phyloP scores from a whole-genome alignment of 2,329 filamentous ascomycete species.

The Pestalotiopsis sp. region DNA sequence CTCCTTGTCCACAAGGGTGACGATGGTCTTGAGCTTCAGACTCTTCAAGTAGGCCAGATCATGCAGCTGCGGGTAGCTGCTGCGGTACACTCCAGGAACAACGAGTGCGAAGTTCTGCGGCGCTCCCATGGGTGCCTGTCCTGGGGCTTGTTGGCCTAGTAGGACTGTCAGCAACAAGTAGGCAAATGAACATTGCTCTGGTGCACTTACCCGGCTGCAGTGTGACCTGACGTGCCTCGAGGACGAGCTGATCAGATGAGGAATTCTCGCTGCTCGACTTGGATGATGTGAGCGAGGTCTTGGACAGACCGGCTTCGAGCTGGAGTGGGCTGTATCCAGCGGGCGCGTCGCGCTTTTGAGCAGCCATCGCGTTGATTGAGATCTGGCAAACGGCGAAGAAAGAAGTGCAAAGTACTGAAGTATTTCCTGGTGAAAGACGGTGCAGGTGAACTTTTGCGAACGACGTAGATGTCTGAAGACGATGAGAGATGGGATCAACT shows the following conservation, averaged over 20 bases:
- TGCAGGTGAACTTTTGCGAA: neutral
- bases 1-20: constrained; percentile 69
- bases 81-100: constrained; percentile 75
- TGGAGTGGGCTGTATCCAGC: neutral
- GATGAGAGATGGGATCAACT: constrained; percentile 1
- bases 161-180: neutral
- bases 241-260: neutral
- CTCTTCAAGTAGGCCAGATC: constrained; percentile 72
- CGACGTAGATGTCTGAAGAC: neutral
- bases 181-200: neutral
- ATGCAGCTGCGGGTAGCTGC: constrained; percentile 73
- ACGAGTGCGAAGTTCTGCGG: constrained; percentile 80
- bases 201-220: neutral
- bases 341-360: neutral
- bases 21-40: constrained; percentile 75
- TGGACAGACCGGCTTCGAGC: constrained; percentile 1
- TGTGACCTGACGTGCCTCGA: neutral
- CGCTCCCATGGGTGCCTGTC: neutral
- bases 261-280: neutral
- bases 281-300: neutral
- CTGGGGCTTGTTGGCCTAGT: neutral
- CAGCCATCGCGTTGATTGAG: neutral
- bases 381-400: neutral
- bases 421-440: neutral
- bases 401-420: neutral